Evolutionary conservation across 805 yeast genomes (phyloP), one percentile per base, ranked within the genome.

Genomic region (Spathaspora sp.): DNA sequence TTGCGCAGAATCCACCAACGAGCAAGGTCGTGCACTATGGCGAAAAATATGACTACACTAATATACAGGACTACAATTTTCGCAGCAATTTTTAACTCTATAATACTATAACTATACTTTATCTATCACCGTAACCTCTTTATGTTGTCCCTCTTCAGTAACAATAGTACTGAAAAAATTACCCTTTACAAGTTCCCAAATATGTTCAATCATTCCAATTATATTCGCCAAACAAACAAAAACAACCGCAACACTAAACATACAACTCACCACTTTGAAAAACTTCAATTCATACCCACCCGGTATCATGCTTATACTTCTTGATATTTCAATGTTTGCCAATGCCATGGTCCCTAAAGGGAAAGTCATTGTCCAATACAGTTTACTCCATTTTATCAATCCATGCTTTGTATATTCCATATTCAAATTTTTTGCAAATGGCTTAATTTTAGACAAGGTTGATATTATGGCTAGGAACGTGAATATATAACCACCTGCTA

Each of bases 311-410:
- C 9, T 16, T 35, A 35, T 35, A n/a, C 40, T 14, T 1, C 51
- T 59, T 48, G 71, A 82, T 19, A 89, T 60, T 57, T 80, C 78
- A 11, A 70, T 63, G 50, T 80, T 75, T 1, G 88, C 81, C 19
- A 85, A 64, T 0, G 85, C 74, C 83, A 87, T 81, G 0, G 93
- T 87, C 2, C 96, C 96, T 58, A 89, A 59, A 1, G 96, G 96
- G 83, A 89, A 90, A 54, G 96, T 86, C 70, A 86, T 78, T 10
- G 89, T 83, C 96, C 96, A 58, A 32, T 51, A 60, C 4, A 55
- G 52, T 43, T 51, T 55, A 45, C 52, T 54, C 49, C 55, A 58
- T 35, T 46, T 50, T 5, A 60, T 50, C 8, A 54, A 43, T 3
- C 63, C 63, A 14, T 14, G 17, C 31, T 20, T 29, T 10, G 62